Evolutionary conservation across 805 yeast species (phyloP), one percentile per base, ranked within the genome.

Genomic region (Wickerhamiella bombiphila): DNA sequence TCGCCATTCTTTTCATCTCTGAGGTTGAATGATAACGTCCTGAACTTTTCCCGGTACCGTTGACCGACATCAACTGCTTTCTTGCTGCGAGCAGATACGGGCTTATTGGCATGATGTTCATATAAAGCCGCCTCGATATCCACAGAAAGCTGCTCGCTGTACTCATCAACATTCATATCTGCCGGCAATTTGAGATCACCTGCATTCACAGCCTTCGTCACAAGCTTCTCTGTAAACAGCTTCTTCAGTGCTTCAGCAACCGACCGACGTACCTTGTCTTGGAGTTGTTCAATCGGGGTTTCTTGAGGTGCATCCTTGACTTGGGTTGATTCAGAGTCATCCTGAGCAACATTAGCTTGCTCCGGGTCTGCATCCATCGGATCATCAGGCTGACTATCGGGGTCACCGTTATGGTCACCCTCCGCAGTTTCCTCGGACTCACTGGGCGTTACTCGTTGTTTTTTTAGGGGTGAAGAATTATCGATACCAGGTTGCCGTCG

Each of bases 21-120:
- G 41, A 74, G 61, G 56, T 75, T 76, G 53, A 72, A 74, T 53
- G 69, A 65, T 40, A 77, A 63, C 36, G 78, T 66, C 55, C 94
- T 61, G 50, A 79, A 70, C 58, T 76, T 72, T 47, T 73, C 80
- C 36, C 79, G 64, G 59, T 86, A 80, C 46, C 65, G 59, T 30
- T 55, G 49, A 6, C 64, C 64, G 7, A 56, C 62, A 32, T 57
- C 63, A 30, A 20, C 32, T 31, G 43, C 35, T 42, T 42, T 42
- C 52, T 54, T 25, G 18, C 22, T 16, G 38, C 35, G 20, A 47
- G 14, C 11, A 6, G 18, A n/a, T 5, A 19, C 28, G 2, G 32
- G 44, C 38, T 47, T 46, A 6, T 36, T 30, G 28, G 67, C 65
- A 34, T 60, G 57, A 44, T 59, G 45, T 11, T 55, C 55, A 46